Percentiles rank a stretch among this genome's conserved stretches.
Conservation (phyloP, 441 rosid species). For the Hypseocharis bilobata region DNA sequence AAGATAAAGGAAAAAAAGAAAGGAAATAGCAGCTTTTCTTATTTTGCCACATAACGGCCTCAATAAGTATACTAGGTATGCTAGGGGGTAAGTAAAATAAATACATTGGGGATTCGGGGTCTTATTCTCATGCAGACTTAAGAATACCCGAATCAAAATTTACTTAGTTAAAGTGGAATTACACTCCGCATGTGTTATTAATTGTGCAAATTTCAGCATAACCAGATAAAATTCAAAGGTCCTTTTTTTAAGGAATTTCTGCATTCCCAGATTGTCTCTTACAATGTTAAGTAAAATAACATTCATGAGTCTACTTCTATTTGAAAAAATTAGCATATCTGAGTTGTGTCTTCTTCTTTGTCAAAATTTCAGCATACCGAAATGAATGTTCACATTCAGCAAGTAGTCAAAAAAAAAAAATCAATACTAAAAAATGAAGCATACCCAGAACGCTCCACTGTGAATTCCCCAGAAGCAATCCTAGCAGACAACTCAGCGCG, state of each 20-base stretch:
- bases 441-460: slow-evolving; percentile 55
- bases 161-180: background rate
- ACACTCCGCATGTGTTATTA: background rate
- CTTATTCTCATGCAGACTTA: background rate
- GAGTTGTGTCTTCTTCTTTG: background rate
- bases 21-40: background rate
- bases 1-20: background rate
- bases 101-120: too few relatives aligned
- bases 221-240: background rate
- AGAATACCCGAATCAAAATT: background rate
- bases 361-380: background rate
- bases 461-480: slow-evolving; percentile 83
- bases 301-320: background rate
- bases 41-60: background rate
- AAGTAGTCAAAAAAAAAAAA: background rate
- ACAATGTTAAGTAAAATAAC: background rate
- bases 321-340: background rate
- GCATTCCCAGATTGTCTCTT: background rate
- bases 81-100: too few relatives aligned
- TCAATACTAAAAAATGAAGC: background rate
- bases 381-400: background rate
- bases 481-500: slow-evolving; percentile 66
- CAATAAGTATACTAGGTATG: background rate
- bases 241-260: background rate
- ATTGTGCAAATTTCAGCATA: background rate